A percentile compares a stretch with the other conserved stretches of the same genome.
Conservation (phyloP, 1,139 yeast genomes). For the Meyerozyma athensensis region DNA sequence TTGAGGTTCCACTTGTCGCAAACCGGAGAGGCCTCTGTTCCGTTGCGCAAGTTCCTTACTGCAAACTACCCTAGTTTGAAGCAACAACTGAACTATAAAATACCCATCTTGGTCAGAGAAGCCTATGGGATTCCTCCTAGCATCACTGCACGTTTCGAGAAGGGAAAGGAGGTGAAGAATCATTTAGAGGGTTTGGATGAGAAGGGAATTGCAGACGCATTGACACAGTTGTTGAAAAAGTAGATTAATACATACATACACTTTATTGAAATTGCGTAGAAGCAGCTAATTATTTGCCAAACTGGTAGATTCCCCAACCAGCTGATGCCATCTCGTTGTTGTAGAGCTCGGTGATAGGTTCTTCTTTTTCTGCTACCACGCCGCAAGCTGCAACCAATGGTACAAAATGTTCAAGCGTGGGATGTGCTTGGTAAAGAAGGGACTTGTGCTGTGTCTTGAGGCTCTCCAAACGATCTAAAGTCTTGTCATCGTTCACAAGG, state of each 20-base stretch:
- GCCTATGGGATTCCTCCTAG: slow-evolving; percentile 68
- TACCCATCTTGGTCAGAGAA: slow-evolving; percentile 75
- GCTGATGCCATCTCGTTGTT: slow-evolving; percentile 40
- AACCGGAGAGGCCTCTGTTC: slow-evolving; percentile 64
- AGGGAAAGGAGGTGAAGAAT: slow-evolving; percentile 40
- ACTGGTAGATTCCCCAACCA: slow-evolving; percentile 68
- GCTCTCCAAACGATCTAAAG: slow-evolving; percentile 26
- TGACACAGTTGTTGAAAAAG: slow-evolving; percentile 34
- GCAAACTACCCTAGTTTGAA: slow-evolving; percentile 60
- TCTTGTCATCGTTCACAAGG: slow-evolving; percentile 15
- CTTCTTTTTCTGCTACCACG: slow-evolving; percentile 29
- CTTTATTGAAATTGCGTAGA: neutral
- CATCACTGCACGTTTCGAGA: slow-evolving; percentile 64
- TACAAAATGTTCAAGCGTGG: slow-evolving; percentile 67
- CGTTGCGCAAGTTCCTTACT: slow-evolving; percentile 59
- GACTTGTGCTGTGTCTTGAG: slow-evolving; percentile 24
- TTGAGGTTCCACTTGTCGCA: slow-evolving; percentile 77
- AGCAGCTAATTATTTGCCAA: slow-evolving; percentile 16
- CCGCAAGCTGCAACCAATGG: slow-evolving; percentile 69
- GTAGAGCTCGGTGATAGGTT: slow-evolving; percentile 42
- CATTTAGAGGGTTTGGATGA: slow-evolving; percentile 44
- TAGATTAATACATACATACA: slow-evolving; percentile 5
- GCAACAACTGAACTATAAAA: slow-evolving; percentile 33
- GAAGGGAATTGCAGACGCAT: slow-evolving; percentile 33
- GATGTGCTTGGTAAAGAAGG: slow-evolving; percentile 56